Percentiles rank a stretch among this genome's conserved stretches.
Evolutionary conservation across 2,329 filamentous ascomycete species (phyloP).

Genomic region (Xylaria sp.): DNA sequence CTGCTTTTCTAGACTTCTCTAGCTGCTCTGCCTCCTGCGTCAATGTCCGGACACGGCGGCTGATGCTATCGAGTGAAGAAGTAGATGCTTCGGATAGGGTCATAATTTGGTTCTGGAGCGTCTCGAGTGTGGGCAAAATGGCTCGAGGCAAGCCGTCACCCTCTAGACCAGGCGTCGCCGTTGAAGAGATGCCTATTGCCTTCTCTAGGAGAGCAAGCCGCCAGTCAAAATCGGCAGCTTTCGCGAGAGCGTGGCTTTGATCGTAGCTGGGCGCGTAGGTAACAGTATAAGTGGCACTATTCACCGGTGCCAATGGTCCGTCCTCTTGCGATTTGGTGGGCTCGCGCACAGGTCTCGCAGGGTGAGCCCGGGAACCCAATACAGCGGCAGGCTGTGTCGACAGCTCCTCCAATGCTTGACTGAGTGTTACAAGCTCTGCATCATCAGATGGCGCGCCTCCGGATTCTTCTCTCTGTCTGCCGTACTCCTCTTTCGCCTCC

Average conservation of each 20-base stretch:
- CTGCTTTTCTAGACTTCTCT: conserved; percentile 71
- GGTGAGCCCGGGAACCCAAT: conserved; percentile 39
- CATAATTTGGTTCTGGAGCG: conserved; percentile 82
- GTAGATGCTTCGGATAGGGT: conserved; percentile 79
- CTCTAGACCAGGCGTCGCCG: conserved; percentile 71
- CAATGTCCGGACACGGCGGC: conserved; percentile 74
- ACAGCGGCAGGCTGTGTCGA: conserved; percentile 50
- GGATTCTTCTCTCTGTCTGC: conserved; percentile 62
- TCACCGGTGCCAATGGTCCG: conserved; percentile 36
- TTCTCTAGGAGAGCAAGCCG: conserved; percentile 83
- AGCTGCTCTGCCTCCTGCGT: conserved; percentile 78
- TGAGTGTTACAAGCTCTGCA: conserved; percentile 75
- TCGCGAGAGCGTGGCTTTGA: conserved; percentile 76
- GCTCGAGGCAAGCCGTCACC: conserved; percentile 69
- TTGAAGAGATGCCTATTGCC: conserved; percentile 80
- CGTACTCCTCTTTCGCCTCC: conserved; percentile 63
- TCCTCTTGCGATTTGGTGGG: conserved; percentile 40
- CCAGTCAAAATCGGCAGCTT: conserved; percentile 88
- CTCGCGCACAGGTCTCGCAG: conserved; percentile 46
- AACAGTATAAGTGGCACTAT: conserved; percentile 68
- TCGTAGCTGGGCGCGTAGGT: conserved; percentile 73
- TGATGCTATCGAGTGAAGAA: conserved; percentile 77
- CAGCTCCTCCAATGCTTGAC: conserved; percentile 77
- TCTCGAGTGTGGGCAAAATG: conserved; percentile 83
- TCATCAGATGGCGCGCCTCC: conserved; percentile 56